Percentiles rank a stretch among this genome's conserved stretches.
These are phyloP conservation scores for Lablab purpureus DNA, from an alignment of 306 rosid species.

Conservation along the genomic window DNA sequence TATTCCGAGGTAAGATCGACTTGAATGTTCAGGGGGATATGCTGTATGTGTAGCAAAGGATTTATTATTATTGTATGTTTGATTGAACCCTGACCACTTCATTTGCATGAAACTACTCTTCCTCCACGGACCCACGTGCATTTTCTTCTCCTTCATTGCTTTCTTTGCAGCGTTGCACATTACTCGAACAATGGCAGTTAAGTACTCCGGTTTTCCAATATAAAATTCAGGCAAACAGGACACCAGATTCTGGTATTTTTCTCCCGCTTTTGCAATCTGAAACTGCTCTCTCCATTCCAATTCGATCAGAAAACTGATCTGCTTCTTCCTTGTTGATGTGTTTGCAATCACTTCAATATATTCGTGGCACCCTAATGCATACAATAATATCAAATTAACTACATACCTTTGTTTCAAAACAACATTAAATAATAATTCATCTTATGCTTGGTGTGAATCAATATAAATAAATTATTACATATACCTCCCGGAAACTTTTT, in stretches of 20 bases:
- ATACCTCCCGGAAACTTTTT: conserved; percentile 58
- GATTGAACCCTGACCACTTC: conserved; percentile 68
- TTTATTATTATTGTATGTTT: background rate
- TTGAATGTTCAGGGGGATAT: conserved; percentile 27
- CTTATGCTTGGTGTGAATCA: no score
- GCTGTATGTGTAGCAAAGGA: background rate
- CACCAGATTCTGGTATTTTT: conserved; percentile 47
- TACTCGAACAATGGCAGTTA: conserved; percentile 52
- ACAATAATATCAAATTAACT: background rate
- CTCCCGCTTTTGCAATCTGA: conserved; percentile 55
- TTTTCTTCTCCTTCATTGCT: conserved; percentile 73
- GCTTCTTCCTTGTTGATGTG: conserved; percentile 48
- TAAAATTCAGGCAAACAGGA: conserved; percentile 51
- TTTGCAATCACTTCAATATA: conserved; percentile 52
- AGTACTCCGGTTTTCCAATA: conserved; percentile 54
- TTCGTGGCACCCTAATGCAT: conserved; percentile 49
- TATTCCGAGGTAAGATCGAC: conserved; percentile 39
- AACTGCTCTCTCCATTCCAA: conserved; percentile 58
- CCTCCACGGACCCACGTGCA: conserved; percentile 76
- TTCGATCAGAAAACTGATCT: conserved; percentile 45
- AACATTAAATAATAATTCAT: background rate
- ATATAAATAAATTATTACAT: no score
- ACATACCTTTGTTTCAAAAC: background rate
- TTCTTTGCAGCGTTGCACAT: conserved; percentile 70
- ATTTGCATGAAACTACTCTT: conserved; percentile 66